phyloP scores from a whole-genome alignment of 768 basidiomycete species.

The Collybia sordida region DNA sequence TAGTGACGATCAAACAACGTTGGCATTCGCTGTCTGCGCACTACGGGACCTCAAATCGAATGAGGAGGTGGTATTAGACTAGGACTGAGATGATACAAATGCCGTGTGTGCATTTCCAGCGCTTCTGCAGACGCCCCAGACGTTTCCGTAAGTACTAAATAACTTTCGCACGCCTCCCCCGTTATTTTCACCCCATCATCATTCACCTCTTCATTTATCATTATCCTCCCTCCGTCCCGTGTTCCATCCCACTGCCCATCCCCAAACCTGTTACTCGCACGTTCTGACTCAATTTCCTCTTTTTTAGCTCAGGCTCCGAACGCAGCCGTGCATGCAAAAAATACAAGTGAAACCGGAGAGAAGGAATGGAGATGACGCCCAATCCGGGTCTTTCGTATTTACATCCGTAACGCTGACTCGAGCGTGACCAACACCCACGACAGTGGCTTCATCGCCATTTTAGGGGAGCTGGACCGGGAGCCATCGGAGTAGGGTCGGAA shows the following conservation, averaged over 20 bases:
- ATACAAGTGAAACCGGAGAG: neutral
- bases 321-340: no score
- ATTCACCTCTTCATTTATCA: no score
- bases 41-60: conserved; percentile 68
- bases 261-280: no score
- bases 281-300: no score
- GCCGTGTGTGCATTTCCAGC: conserved; percentile 78
- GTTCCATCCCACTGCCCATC: no score
- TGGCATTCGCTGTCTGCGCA: conserved; percentile 83
- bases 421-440: neutral
- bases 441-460: neutral
- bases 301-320: no score
- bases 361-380: neutral
- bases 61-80: conserved; percentile 87
- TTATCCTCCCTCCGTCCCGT: no score
- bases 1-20: conserved; percentile 21
- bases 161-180: no score
- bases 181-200: no score
- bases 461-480: conserved; percentile 1
- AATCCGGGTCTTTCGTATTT: no score
- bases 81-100: conserved; percentile 97
- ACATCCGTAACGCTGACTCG: neutral
- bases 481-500: neutral
- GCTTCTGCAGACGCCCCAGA: conserved; percentile 53
- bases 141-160: conserved; percentile 59